A percentile compares a stretch with the other conserved stretches of the same genome.
Conservation (phyloP, 2,329 filamentous ascomycete genomes). For the Xylaria sp. region DNA sequence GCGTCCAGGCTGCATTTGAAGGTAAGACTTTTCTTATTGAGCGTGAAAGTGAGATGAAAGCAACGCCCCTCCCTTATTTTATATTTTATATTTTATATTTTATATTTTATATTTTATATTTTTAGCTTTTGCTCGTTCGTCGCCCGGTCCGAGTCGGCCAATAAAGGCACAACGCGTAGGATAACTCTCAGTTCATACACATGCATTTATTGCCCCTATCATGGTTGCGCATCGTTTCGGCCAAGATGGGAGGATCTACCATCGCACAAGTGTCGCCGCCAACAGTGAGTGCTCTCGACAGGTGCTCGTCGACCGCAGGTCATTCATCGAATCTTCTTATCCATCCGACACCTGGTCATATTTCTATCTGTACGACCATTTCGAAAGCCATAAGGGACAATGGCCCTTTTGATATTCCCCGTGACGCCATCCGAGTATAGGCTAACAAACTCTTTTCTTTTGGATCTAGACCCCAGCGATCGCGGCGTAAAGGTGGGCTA, state of each 20-base stretch:
- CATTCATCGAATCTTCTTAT: background rate
- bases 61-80: conserved; percentile 28
- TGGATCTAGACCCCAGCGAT: conserved; percentile 65
- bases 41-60: background rate
- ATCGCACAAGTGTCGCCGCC: conserved; percentile 12
- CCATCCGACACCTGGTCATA: background rate
- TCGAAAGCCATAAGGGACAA: too few species aligned
- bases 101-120: too few species aligned
- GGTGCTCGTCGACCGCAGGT: background rate
- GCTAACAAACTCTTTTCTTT: background rate
- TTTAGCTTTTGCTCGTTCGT: too few species aligned
- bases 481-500: conserved; percentile 60
- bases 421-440: too few species aligned
- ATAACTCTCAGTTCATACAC: background rate
- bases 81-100: too few species aligned
- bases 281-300: conserved; percentile 16
- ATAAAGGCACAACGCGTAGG: background rate
- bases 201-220: background rate
- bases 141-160: too few species aligned
- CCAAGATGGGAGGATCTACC: conserved; percentile 4
- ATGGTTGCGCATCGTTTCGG: background rate
- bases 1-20: conserved; percentile 70
- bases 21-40: conserved; percentile 54
- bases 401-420: too few species aligned
- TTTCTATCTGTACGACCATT: background rate